Conservation (phyloP, 148 eudicot species). For the Rhododendron ovatum region DNA sequence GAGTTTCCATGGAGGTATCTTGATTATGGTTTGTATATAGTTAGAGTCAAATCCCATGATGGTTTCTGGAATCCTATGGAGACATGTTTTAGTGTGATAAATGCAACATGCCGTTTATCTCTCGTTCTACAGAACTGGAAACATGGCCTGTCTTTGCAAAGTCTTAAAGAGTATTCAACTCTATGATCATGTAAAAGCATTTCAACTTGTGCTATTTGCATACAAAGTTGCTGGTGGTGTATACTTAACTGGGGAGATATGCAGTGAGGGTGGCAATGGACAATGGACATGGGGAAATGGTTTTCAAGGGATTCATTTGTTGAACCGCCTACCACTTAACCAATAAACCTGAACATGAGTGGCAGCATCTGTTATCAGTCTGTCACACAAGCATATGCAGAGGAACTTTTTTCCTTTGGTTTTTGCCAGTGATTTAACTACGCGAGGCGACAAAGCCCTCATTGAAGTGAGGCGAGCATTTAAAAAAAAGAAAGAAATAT, state of each 20-base stretch:
- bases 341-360: neutral
- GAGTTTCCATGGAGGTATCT: slow-evolving; percentile 75
- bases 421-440: neutral
- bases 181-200: neutral
- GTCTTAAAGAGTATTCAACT: neutral
- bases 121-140: neutral
- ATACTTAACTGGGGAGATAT: neutral
- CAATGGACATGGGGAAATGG: neutral
- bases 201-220: neutral
- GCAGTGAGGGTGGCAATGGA: neutral
- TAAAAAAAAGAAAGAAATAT: too few species aligned
- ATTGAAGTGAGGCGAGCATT: too few species aligned
- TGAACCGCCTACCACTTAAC: neutral
- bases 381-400: neutral
- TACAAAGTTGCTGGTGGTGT: neutral
- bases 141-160: neutral
- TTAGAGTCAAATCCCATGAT: neutral
- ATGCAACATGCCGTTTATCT: neutral
- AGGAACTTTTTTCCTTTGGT: neutral
- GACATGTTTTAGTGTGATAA: neutral
- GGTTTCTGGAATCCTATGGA: neutral
- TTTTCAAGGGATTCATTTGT: neutral
- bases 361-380: neutral
- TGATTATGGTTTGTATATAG: neutral
- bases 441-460: too few species aligned